Base-by-base conservation (phyloP, 805 yeast species). In the Sungouiella thailandica region DNA sequence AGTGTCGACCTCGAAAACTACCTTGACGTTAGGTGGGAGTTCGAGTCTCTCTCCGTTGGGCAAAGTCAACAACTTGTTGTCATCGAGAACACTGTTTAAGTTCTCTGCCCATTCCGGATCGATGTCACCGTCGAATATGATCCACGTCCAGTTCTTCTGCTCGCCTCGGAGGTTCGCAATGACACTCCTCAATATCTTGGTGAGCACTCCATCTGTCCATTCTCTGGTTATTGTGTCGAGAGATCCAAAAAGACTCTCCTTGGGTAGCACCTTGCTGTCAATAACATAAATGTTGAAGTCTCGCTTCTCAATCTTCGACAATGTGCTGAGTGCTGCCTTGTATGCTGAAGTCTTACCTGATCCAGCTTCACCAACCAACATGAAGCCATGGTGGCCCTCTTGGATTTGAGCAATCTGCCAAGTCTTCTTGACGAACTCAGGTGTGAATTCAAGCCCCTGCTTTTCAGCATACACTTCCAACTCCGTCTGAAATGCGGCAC, bases 81-180 rank as follows among this genome's bases (percentile, higher is more conserved):
- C 97, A 58, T 90, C 97, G 12, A 90, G 65, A 7, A 88, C 93
- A 61, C 95, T 83, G 60, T 90, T 90, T 43, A 90, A 62, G 36
- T 83, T 82, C 49, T 90, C 97, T 1, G 86, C 86, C 95, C 97
- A 90, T 25, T 76, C 79, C 0, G 97, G 97, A 52, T 90, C 97
- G 23, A 90, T 74, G 47, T 87, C 96, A 25, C 97, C 94, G 57
- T 90, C 97, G 51, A 90, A 83, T 0, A 89, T 70, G 38, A 90
- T 70, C 93, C 95, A 88, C 11, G 78, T 68, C 3, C 68, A 55
- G 38, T 72, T 76, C 2, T 60, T 42, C 7, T 53, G 45, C 40
- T 83, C 89, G 1, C 86, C 87, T 28, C 83, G 61, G 11, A 72
- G 44, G 40, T 79, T 79, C 3, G 68, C 72, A 3, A 55, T 56